These are phyloP conservation scores for Candida xyloterini DNA, from an alignment of 805 yeast genomes.

Conservation along the genomic window DNA sequence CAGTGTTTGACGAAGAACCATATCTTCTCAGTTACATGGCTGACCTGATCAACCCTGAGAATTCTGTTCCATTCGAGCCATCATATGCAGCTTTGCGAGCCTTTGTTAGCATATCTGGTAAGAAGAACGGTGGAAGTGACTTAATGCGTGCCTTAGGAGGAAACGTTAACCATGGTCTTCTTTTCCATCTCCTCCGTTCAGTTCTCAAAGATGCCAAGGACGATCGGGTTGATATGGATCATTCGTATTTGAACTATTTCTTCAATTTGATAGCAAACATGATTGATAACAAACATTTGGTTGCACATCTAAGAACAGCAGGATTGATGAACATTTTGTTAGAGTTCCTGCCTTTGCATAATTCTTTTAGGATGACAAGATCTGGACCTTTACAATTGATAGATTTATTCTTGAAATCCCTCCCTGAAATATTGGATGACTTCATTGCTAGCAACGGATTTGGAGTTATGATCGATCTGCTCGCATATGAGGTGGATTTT, in stretches of 20 bases:
- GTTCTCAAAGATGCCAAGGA: constrained; percentile 50
- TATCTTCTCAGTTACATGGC: constrained; percentile 65
- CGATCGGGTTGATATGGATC: constrained; percentile 27
- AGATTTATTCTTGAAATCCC: constrained; percentile 42
- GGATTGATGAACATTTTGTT: constrained; percentile 69
- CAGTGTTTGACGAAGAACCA: constrained; percentile 70
- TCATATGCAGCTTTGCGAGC: constrained; percentile 62
- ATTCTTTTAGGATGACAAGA: constrained; percentile 52
- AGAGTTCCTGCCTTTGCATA: constrained; percentile 53
- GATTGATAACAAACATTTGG: constrained; percentile 52
- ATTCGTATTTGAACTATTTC: constrained; percentile 36
- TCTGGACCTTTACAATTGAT: constrained; percentile 63
- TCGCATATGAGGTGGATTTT: constrained; percentile 62
- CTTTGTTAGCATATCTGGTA: constrained; percentile 64
- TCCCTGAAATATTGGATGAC: constrained; percentile 52
- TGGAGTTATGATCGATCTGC: constrained; percentile 51
- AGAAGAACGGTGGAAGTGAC: constrained; percentile 71
- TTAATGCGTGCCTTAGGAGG: constrained; percentile 77
- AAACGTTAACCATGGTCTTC: constrained; percentile 78
- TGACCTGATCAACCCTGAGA: constrained; percentile 69
- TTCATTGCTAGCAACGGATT: constrained; percentile 72
- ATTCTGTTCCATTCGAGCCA: constrained; percentile 49
- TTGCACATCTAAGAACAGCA: constrained; percentile 62
- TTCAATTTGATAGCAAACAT: constrained; percentile 64
- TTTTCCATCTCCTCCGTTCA: constrained; percentile 68